Percentiles rank a stretch among this genome's conserved stretches.
Conservation (phyloP, 192 early-diverging fungal species). For the Lobosporangium transversale region DNA sequence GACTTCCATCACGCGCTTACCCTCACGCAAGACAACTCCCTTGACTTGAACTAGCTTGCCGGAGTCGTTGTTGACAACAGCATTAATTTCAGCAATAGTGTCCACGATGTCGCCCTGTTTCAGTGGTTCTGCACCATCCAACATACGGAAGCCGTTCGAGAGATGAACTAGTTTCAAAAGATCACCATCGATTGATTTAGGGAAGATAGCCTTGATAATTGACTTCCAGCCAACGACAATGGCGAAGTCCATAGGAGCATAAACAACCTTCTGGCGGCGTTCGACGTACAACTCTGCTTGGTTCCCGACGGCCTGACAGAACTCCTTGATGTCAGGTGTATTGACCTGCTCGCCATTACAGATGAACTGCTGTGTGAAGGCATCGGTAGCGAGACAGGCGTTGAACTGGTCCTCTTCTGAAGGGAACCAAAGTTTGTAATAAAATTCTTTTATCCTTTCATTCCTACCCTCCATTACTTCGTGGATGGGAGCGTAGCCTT, state of each 20-base stretch:
- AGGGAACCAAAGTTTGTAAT: conserved; percentile 84
- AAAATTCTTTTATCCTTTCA: conserved; percentile 88
- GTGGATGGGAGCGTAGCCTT: conserved; percentile 86
- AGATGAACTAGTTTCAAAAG: conserved; percentile 92
- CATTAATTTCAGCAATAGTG: conserved; percentile 84
- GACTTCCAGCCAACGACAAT: conserved; percentile 93
- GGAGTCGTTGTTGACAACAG: conserved; percentile 87
- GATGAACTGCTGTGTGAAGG: conserved; percentile 72
- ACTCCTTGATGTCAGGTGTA: conserved; percentile 73
- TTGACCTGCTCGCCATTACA: conserved; percentile 70
- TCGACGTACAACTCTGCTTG: conserved; percentile 72
- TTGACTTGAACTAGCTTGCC: conserved; percentile 94
- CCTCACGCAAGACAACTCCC: conserved; percentile 77
- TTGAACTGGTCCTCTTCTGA: conserved; percentile 51
- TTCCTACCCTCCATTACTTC: conserved; percentile 88
- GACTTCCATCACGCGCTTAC: conserved; percentile 86
- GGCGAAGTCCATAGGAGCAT: conserved; percentile 93
- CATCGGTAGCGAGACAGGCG: conserved; percentile 61
- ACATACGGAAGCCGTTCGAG: conserved; percentile 91
- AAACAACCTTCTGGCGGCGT: conserved; percentile 74
- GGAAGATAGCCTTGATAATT: conserved; percentile 91
- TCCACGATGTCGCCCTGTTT: conserved; percentile 85
- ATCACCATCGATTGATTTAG: conserved; percentile 94
- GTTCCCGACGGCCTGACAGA: conserved; percentile 83
- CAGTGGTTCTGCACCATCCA: conserved; percentile 77